These are phyloP conservation scores for Malbranchea cinnamomea DNA, from an alignment of 2,329 filamentous ascomycete genomes.

Conservation along the genomic window DNA sequence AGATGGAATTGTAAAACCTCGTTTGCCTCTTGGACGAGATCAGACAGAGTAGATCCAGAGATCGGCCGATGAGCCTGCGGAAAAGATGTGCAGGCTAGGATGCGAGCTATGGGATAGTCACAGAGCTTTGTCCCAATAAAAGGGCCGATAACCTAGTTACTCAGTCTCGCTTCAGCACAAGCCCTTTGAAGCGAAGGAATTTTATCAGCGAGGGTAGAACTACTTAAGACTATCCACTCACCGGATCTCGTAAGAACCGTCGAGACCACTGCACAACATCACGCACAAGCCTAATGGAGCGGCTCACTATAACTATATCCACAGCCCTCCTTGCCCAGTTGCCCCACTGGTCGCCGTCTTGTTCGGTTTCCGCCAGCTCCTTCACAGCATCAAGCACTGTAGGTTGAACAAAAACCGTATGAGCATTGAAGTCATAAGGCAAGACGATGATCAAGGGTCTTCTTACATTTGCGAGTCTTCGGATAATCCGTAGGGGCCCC, in stretches of 20 bases:
- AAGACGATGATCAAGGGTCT: neutral
- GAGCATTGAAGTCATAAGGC: no score
- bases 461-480: slow-evolving; percentile 2
- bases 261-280: slow-evolving; percentile 5
- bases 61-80: neutral
- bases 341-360: slow-evolving; percentile 1
- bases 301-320: slow-evolving; percentile 3
- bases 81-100: slow-evolving; percentile 5
- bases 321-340: slow-evolving; percentile 1
- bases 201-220: no score
- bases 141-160: neutral
- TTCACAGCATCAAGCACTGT: slow-evolving; percentile 5
- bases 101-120: neutral
- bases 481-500: neutral
- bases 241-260: slow-evolving; percentile 8
- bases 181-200: no score
- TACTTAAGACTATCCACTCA: no score
- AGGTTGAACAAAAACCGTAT: neutral
- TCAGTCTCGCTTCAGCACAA: no score
- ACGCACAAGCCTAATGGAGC: slow-evolving; percentile 4
- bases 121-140: neutral
- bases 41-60: slow-evolving; percentile 3
- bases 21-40: slow-evolving; percentile 5
- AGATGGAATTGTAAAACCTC: slow-evolving; percentile 4
- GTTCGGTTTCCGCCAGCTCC: slow-evolving; percentile 3